Evolutionary conservation across 352 stramenopile genomes (phyloP).

Genomic region (Aphanomyces stellatus): DNA sequence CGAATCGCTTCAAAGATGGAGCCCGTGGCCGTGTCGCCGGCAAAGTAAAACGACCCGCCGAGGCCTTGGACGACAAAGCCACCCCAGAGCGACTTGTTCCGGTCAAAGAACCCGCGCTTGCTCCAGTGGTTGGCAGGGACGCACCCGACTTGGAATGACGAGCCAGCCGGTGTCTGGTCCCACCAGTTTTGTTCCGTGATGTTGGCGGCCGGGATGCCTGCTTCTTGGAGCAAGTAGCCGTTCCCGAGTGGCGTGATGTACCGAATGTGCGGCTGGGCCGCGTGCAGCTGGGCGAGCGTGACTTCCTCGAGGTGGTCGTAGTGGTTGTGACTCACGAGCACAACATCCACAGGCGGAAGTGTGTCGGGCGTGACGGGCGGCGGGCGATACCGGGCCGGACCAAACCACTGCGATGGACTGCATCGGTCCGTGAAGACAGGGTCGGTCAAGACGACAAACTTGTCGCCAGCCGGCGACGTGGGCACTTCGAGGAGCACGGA

Average conservation of each 20-base stretch:
- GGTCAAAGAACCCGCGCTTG: slow-evolving; percentile 23
- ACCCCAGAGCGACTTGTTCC: slow-evolving; percentile 33
- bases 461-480: slow-evolving; percentile 14
- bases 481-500: slow-evolving; percentile 32
- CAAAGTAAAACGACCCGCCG: slow-evolving; percentile 31
- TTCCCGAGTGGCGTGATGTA: slow-evolving; percentile 22
- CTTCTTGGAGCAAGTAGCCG: neutral
- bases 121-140: slow-evolving; percentile 33
- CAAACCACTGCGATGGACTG: slow-evolving; percentile 23
- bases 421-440: slow-evolving; percentile 29
- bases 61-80: slow-evolving; percentile 24
- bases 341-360: slow-evolving; percentile 29
- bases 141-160: slow-evolving; percentile 17
- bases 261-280: neutral
- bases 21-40: slow-evolving; percentile 41
- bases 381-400: slow-evolving; percentile 23
- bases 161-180: neutral
- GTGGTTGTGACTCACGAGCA: slow-evolving; percentile 47
- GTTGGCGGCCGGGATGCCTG: slow-evolving; percentile 13
- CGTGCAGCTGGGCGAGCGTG: slow-evolving; percentile 21
- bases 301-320: slow-evolving; percentile 38
- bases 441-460: slow-evolving; percentile 36
- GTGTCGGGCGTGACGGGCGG: slow-evolving; percentile 22
- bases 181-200: slow-evolving; percentile 24
- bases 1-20: slow-evolving; percentile 41